phyloP scores from a whole-genome alignment of 495 filamentous ascomycete genomes.

The Penicillium soppii region DNA sequence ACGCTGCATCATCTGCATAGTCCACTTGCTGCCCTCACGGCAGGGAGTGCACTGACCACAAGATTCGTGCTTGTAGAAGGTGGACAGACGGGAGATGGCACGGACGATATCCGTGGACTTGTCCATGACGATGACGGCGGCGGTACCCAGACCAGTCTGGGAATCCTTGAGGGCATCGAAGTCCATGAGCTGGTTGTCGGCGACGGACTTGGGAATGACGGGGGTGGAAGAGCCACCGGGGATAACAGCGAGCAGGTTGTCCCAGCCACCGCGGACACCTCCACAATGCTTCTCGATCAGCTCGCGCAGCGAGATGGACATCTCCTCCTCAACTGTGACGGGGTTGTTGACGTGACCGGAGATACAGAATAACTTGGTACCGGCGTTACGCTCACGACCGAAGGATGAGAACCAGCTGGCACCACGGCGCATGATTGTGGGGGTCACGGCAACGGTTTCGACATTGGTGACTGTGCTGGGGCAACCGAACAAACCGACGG shows the following conservation, averaged over 20 bases:
- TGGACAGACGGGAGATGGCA: conserved; percentile 84
- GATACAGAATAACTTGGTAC: conserved; percentile 98
- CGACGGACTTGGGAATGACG: conserved; percentile 81
- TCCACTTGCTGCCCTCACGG: conserved; percentile 97
- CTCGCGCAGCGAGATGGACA: conserved; percentile 92
- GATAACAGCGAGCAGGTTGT: conserved; percentile 93
- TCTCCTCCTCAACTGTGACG: conserved; percentile 96
- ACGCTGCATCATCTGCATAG: conserved; percentile 95
- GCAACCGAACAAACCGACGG: conserved; percentile 96
- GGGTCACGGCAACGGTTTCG: conserved; percentile 92
- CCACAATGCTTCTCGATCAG: conserved; percentile 97
- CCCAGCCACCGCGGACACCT: conserved; percentile 95
- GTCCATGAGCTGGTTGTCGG: conserved; percentile 96
- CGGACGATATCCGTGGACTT: conserved; percentile 94
- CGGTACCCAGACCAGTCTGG: conserved; percentile 95
- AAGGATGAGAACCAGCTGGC: conserved; percentile 89
- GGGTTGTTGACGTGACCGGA: conserved; percentile 99
- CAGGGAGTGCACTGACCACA: conserved; percentile 99
- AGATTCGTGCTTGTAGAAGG: conserved; percentile 97
- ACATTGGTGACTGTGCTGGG: conserved; percentile 97
- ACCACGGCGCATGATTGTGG: conserved; percentile 92
- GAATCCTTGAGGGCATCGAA: conserved; percentile 98
- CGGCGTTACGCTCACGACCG: conserved; percentile 90
- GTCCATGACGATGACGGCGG: conserved; percentile 98
- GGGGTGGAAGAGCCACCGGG: conserved; percentile 96